Evolutionary conservation across 73 alveolate species (phyloP), one percentile per base, ranked within the genome.

Genomic region (Stentor coeruleus): DNA sequence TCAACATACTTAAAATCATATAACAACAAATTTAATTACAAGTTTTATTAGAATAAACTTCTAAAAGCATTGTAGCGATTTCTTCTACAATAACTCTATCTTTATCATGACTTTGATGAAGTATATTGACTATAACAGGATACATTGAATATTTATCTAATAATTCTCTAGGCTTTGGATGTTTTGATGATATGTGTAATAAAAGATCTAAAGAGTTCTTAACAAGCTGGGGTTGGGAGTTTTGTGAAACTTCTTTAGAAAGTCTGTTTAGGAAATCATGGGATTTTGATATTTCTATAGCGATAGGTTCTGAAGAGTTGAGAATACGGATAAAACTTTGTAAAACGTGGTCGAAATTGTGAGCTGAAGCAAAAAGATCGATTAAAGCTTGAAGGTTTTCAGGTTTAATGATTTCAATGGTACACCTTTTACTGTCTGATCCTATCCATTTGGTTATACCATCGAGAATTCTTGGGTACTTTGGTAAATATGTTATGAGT

Each of bases 21-120:
- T n/a, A n/a, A n/a, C n/a, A n/a, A n/a, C n/a, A n/a, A n/a, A n/a
- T n/a, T n/a, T n/a, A n/a, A n/a, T n/a, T n/a, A n/a, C n/a, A n/a
- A n/a, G n/a, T n/a, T n/a, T n/a, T n/a, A n/a, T 31, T 20, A 1
- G 83, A 75, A 38, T 75, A 75, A 14, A 75, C 72, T 38, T 75
- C 81, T 0, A 75, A 33, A 28, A 75, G 15, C 72, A 39, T 75
- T 35, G 83, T 75, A 20, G 72, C 83, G 83, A 75, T 37, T 39
- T 75, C 83, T 75, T 75, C 83, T 37, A 39, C 81, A 39, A 66
- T 66, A 1, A 75, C 77, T n/a, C 33, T 75, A 35, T 75, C 83
- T 75, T 75, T 39, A 75, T 75, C 83, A 26, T 75, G 74, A 35
- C 59, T 39, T 75, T 75, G 74, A 35, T 75, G 83, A 33, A 75